Percentiles rank a stretch among this genome's conserved stretches.
phyloP scores from a whole-genome alignment of 305 asterid species.

The Fraxinus xanthoxyloides region DNA sequence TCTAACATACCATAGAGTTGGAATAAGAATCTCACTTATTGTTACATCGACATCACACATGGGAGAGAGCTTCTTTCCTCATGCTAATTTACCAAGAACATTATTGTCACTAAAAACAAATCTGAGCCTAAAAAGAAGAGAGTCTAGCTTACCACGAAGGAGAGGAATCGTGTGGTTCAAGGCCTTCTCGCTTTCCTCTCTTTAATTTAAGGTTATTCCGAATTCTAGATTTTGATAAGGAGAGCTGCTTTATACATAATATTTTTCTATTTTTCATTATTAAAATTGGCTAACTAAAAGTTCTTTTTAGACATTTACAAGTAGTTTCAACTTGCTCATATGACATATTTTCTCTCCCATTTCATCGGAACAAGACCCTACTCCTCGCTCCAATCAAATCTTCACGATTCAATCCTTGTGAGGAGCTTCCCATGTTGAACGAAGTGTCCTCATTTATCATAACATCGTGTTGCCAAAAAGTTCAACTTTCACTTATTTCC shows the following conservation, averaged over 20 bases:
- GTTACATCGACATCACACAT: too few relatives aligned
- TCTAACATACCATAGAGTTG: too few relatives aligned
- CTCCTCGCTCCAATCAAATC: neutral
- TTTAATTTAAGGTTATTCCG: neutral
- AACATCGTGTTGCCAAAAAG: neutral
- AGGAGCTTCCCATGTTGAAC: neutral
- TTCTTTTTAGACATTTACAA: neutral
- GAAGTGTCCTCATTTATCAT: neutral
- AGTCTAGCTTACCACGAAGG: neutral
- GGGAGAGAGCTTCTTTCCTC: too few relatives aligned
- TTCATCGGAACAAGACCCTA: neutral
- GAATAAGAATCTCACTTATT: too few relatives aligned
- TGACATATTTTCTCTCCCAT: neutral
- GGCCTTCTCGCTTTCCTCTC: neutral
- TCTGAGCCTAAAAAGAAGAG: too few relatives aligned
- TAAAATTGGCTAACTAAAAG: neutral
- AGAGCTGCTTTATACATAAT: neutral
- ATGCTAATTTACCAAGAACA: too few relatives aligned
- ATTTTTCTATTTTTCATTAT: neutral
- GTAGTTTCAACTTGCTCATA: neutral
- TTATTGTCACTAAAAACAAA: too few relatives aligned
- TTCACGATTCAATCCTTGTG: neutral
- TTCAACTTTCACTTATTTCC: neutral
- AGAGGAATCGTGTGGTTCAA: neutral
- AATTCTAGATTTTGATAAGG: neutral